phyloP scores from a whole-genome alignment of 2,329 filamentous ascomycete species.

The Aaosphaeria arxii region DNA sequence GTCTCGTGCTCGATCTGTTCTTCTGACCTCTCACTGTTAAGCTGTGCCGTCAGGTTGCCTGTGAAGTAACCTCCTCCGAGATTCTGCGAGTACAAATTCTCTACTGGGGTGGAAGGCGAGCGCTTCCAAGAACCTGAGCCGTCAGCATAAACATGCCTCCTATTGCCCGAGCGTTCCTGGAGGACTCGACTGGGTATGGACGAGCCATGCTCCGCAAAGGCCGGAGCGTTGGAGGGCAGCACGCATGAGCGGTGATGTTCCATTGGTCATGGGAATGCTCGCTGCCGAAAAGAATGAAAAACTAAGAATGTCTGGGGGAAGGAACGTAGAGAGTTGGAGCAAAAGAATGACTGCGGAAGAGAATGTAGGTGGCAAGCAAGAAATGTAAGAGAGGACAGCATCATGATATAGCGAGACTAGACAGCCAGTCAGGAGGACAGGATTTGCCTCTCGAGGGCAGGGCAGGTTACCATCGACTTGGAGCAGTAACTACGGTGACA shows the following conservation, averaged over 20 bases:
- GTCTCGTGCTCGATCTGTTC: conserved; percentile 26
- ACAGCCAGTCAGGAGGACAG: conserved; percentile 21
- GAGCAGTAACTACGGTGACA: conserved; percentile 30
- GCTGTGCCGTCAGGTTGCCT: conserved; percentile 20
- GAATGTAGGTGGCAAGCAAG: conserved; percentile 31
- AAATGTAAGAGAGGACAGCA: conserved; percentile 30
- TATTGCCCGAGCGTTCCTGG: conserved; percentile 43
- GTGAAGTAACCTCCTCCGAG: conserved; percentile 21
- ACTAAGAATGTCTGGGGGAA: conserved; percentile 44
- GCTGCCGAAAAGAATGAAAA: conserved; percentile 25
- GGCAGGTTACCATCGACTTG: conserved; percentile 28
- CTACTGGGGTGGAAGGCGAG: conserved; percentile 20
- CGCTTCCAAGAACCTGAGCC: conserved; percentile 25
- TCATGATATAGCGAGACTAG: conserved; percentile 28
- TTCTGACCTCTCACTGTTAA: conserved; percentile 23
- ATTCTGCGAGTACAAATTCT: conserved; percentile 18
- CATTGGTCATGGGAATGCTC: conserved; percentile 29
- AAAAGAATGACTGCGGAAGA: conserved; percentile 43
- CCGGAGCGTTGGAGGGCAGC: conserved; percentile 43
- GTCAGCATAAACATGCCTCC: conserved; percentile 29
- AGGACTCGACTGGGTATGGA: conserved; percentile 31
- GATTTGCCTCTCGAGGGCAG: conserved; percentile 23
- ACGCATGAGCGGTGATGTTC: conserved; percentile 37
- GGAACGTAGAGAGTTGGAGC: conserved; percentile 44
- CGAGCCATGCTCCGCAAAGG: conserved; percentile 26